Evolutionary conservation across 352 stramenopile species (phyloP).

Genomic region (Pythium coloratum): DNA sequence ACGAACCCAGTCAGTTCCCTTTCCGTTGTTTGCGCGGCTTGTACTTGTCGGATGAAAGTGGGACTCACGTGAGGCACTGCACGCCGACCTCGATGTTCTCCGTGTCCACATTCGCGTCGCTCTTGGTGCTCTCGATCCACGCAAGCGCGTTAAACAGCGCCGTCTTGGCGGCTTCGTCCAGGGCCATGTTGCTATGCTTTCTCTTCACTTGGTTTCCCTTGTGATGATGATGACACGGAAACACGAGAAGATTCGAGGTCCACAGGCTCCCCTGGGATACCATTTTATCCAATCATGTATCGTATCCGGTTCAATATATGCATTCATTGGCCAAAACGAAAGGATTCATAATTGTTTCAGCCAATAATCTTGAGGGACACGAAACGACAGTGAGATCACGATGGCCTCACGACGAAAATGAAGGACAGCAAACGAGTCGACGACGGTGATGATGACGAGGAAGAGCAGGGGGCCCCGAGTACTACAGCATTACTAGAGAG

Average conservation of each 20-base stretch:
- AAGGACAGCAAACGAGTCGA: not conserved
- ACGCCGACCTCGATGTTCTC: slow-evolving; percentile 71
- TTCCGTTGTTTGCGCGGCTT: not conserved
- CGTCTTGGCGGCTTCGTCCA: slow-evolving; percentile 42
- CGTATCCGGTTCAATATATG: not conserved
- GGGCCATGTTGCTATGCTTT: slow-evolving; percentile 12
- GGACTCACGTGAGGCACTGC: slow-evolving; percentile 55
- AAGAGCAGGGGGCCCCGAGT: slow-evolving; percentile 16
- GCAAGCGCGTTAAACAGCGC: slow-evolving; percentile 75
- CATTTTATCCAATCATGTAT: slow-evolving; percentile 9
- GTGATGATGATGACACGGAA: slow-evolving; percentile 4
- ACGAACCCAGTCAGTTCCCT: not conserved
- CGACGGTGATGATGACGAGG: slow-evolving; percentile 15
- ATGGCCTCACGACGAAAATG: not conserved
- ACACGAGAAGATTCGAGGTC: slow-evolving; percentile 3
- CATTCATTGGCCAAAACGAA: not conserved
- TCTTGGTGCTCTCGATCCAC: slow-evolving; percentile 72
- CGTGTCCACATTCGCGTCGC: slow-evolving; percentile 44
- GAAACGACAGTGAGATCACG: not conserved
- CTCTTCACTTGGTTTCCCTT: slow-evolving; percentile 6
- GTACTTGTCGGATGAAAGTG: slow-evolving; percentile 1
- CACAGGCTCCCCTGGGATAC: not conserved
- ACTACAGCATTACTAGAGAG: slow-evolving; percentile 40
- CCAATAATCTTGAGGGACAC: not conserved
- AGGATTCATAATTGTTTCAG: not conserved